A percentile compares a stretch with the other conserved stretches of the same genome.
Conservation (phyloP, 345 rosid genomes). For the Linum tenue region DNA sequence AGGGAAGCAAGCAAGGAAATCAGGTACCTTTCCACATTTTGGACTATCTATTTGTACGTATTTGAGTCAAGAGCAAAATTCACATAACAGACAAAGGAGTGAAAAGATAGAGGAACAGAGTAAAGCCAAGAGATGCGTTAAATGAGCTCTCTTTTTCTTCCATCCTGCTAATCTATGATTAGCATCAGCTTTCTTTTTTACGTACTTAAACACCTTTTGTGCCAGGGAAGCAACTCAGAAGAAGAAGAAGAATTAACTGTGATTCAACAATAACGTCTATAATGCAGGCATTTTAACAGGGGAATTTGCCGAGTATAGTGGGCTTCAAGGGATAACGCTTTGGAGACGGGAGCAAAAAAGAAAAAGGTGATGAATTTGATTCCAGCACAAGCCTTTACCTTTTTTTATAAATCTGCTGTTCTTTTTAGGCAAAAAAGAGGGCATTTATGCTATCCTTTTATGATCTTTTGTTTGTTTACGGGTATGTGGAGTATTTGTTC, state of each 20-base stretch:
- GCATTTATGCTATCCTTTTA: no score
- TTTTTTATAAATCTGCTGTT: background rate
- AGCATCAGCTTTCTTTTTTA: background rate
- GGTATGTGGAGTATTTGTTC: no score
- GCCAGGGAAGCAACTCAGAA: conserved; percentile 15
- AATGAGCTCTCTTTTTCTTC: conserved; percentile 11
- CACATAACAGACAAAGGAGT: background rate
- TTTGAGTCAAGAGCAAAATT: background rate
- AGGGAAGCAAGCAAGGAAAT: background rate
- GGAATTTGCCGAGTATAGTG: background rate
- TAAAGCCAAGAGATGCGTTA: conserved; percentile 15
- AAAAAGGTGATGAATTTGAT: background rate
- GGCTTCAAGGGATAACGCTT: background rate
- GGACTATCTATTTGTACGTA: background rate
- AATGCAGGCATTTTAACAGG: background rate
- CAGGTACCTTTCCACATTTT: background rate
- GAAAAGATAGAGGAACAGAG: background rate
- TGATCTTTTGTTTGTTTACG: no score
- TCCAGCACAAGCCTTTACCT: background rate
- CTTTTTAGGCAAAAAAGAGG: background rate
- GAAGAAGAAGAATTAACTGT: background rate
- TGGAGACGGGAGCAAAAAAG: background rate
- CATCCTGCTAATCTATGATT: conserved; percentile 15
- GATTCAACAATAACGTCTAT: background rate
- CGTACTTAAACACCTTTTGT: conserved; percentile 12